A percentile compares a stretch with the other conserved stretches of the same genome.
These are phyloP conservation scores for Daldinia caldariorum DNA, from an alignment of 495 filamentous ascomycete species.

Conservation along the genomic window DNA sequence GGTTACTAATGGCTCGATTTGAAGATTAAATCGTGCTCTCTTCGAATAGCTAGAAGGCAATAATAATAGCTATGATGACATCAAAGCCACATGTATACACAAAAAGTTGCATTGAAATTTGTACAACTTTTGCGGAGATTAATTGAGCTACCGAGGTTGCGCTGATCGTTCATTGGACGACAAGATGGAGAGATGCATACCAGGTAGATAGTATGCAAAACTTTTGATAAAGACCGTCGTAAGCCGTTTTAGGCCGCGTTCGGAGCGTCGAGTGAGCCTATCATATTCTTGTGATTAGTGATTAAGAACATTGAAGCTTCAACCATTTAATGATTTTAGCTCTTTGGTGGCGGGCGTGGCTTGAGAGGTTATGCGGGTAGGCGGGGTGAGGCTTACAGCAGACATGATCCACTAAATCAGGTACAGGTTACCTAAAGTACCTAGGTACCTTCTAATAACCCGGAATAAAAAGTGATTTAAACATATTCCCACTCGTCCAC, in stretches of 20 bases:
- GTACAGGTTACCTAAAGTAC: background rate
- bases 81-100: conserved; percentile 23
- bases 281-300: conserved; percentile 35
- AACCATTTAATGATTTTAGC: background rate
- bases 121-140: conserved; percentile 5
- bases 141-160: conserved; percentile 36
- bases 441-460: background rate
- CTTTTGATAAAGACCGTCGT: conserved; percentile 25
- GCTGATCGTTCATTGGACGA: conserved; percentile 28
- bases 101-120: conserved; percentile 18
- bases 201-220: too few species aligned
- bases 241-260: conserved; percentile 36
- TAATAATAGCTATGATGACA: conserved; percentile 31
- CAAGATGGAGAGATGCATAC: background rate
- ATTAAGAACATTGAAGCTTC: too few species aligned
- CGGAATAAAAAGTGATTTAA: background rate
- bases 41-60: background rate
- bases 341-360: conserved; percentile 15
- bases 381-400: conserved; percentile 6
- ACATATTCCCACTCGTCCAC: conserved; percentile 9
- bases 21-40: background rate
- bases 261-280: conserved; percentile 31
- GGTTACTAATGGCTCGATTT: conserved; percentile 9
- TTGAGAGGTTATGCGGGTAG: background rate
- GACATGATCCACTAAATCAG: too few species aligned